Base-by-base conservation (phyloP, 164 flowering plant species). In the Malania oleifera region DNA sequence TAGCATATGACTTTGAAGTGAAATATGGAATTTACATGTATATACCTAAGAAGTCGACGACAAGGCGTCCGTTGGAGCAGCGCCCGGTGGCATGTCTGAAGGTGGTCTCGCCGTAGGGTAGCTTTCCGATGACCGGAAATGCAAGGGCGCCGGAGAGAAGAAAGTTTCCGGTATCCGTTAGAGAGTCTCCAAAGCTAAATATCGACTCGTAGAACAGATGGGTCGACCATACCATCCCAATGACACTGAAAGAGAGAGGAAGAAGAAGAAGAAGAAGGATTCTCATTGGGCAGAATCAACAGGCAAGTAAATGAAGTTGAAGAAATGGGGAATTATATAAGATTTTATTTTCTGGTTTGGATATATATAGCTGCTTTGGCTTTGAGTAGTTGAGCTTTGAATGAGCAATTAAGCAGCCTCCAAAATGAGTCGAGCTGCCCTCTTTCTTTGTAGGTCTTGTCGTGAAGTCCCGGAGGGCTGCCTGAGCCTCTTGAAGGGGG, bases 21-120 rank as follows among this genome's bases (percentile, higher is more conserved):
- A n/a, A n/a, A n/a, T n/a, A 31, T 4, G 9, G 5, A 31, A 31
- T 31, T 5, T 31, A 39, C 43, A 2, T 2, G 13, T 39, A 6
- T 10, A 19, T 73, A 84, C 89, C 87, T 1, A 82, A 57, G 67
- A 82, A 84, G 61, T 84, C 89, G 15, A 80, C 47, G 1, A 84
- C 34, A 4, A 82, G 67, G 13, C 83, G 87, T 2, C 89, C 89
- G 39, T 84, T 69, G 5, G 83, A 80, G 72, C 72, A 78, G 3
- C 86, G 80, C 0, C 89, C 85, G 0, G 87, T 80, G 3, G 85
- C 38, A 27, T 52, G 76, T 0, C 41, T 23, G 41, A 78, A 82
- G 71, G 68, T 81, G 47, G 85, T 82, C 39, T 75, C 68, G 0
- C 86, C 86, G 29, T 77, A 82, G 10, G 85, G 86, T 3, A 71